These are phyloP conservation scores for Rhodotorula taiwanensis DNA, from an alignment of 768 basidiomycete species.

Conservation along the genomic window DNA sequence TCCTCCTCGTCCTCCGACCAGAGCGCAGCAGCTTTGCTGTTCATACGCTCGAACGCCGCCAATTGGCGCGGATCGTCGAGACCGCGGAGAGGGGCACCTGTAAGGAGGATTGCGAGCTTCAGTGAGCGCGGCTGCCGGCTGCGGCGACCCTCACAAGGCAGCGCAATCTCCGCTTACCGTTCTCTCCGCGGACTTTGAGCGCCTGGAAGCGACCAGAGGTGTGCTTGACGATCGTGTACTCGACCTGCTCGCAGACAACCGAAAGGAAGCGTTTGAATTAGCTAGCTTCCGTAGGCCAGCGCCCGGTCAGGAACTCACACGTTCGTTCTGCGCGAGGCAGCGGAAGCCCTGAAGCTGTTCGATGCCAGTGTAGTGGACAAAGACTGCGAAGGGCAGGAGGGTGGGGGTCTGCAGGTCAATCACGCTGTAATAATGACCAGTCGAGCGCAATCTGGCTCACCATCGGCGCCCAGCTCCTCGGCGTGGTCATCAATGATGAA, in stretches of 20 bases:
- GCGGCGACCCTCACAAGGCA: too few species aligned
- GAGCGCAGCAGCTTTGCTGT: background rate
- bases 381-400: conserved; percentile 6
- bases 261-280: too few species aligned
- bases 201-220: background rate
- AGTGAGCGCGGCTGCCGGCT: too few species aligned
- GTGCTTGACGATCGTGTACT: background rate
- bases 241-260: too few species aligned
- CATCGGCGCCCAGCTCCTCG: conserved; percentile 2
- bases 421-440: too few species aligned
- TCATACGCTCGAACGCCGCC: background rate
- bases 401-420: too few species aligned
- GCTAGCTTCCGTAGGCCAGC: too few species aligned
- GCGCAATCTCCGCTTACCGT: background rate
- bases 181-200: background rate
- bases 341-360: conserved; percentile 4
- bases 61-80: background rate
- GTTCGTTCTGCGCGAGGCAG: conserved; percentile 4
- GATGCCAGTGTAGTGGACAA: conserved; percentile 10
- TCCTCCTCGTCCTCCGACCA: too few species aligned
- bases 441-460: background rate
- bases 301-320: conserved; percentile 3
- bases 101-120: background rate
- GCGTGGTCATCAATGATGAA: conserved; percentile 13
- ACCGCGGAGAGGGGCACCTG: conserved; percentile 3